These are phyloP conservation scores for Cardamine resedifolia DNA, from an alignment of 345 rosid species.

Conservation along the genomic window DNA sequence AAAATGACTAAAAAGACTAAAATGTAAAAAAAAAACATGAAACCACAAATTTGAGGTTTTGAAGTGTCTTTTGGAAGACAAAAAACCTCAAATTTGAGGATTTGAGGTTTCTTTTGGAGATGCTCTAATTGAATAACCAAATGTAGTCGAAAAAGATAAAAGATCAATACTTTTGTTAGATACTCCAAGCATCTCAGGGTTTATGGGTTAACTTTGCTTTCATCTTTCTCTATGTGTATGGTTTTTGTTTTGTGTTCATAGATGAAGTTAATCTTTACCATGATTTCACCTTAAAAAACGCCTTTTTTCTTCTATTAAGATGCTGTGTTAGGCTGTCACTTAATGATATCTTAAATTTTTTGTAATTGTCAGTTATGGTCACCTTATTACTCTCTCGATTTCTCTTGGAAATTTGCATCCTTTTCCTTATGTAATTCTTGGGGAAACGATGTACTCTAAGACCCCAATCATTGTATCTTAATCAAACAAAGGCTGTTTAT, in stretches of 20 bases:
- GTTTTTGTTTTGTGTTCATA: conserved; percentile 28
- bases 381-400: background rate
- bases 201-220: conserved; percentile 10
- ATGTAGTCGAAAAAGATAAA: background rate
- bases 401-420: background rate
- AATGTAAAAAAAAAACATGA: too few relatives aligned
- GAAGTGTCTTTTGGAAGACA: too few relatives aligned
- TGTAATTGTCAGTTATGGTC: background rate
- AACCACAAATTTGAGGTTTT: too few relatives aligned
- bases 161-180: background rate
- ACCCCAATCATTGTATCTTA: background rate
- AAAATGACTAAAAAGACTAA: too few relatives aligned
- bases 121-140: background rate
- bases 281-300: background rate
- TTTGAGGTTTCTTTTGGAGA: too few relatives aligned
- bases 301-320: background rate
- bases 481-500: background rate
- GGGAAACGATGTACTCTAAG: background rate
- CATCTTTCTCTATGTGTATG: conserved; percentile 16
- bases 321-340: conserved; percentile 16
- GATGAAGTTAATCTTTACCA: conserved; percentile 4
- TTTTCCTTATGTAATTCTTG: background rate
- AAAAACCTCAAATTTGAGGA: too few relatives aligned
- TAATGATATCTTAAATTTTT: background rate
- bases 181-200: conserved; percentile 8